Evolutionary conservation across 2,329 filamentous ascomycete genomes (phyloP), one percentile per base, ranked within the genome.

Genomic region (Aspergillus intermedius): DNA sequence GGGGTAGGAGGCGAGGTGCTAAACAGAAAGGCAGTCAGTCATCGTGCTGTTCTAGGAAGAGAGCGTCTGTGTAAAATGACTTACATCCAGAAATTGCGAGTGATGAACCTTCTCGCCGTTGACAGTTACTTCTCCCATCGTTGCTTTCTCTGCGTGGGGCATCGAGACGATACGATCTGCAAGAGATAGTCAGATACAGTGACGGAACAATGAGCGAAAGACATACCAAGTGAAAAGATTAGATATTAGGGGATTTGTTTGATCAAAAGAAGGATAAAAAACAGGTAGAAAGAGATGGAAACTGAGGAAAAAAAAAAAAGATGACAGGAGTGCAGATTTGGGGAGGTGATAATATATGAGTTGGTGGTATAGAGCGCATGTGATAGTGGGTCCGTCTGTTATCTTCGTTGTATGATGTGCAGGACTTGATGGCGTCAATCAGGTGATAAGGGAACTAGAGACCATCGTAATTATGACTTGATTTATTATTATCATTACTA

Each of bases 1-100:
- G 37, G 91, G 91, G 72, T 95, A 95, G 57, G 84, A 85, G 60
- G 83, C 78, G 54, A 96, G 78, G 67, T 96, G 91, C 88, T 95
- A 60, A 37, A 30, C 3, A 28, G 8, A 30, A 30, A 10, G 25
- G 25, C 25, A 30, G 49, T 25, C 42, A 35, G 32, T 21, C 52
- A 68, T 68, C 22, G 7, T 43, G 43, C 49, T 17, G 45, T 22
- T 22, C 35, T 30, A 19, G 44, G 39, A 32, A 43, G 37, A 21
- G 23, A 34, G 22, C 8, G 17, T 37, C 45, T 12, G 9, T 12
- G 12, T 49, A 53, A 59, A 50, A 64, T 46, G 57, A 54, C 65
- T 51, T 60, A 71, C 69, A 6, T 66, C 58, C 37, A 72, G 46
- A 57, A 77, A 77, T 52, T 77, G 67, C 60, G 76, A 73, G 60